A percentile compares a stretch with the other conserved stretches of the same genome.
phyloP scores from a whole-genome alignment of 371 early-diverging fungal species.

The Mortierella sp. region DNA sequence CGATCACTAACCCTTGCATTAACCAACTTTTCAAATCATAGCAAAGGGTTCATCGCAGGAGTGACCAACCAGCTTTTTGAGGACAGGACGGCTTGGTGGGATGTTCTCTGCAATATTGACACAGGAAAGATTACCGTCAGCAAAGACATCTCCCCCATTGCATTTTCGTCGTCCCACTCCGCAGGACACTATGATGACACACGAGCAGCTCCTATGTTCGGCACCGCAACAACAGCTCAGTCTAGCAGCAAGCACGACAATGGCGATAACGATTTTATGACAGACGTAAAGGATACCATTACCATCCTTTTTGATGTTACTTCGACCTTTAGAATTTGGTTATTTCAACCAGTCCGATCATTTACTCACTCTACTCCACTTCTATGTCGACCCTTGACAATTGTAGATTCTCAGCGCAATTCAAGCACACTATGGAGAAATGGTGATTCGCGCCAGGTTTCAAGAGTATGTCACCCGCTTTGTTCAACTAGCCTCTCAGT shows the following conservation, averaged over 20 bases:
- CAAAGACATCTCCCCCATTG: conserved; percentile 69
- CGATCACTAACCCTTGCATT: neutral
- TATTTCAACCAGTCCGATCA: neutral
- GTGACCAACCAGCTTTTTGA: conserved; percentile 96
- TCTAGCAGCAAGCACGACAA: conserved; percentile 51
- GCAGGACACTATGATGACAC: conserved; percentile 44
- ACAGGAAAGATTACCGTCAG: conserved; percentile 94
- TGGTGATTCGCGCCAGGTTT: conserved; percentile 88
- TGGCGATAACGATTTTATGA: conserved; percentile 74
- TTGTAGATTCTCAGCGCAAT: conserved; percentile 79
- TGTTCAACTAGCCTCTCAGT: conserved; percentile 83
- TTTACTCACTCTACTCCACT: neutral
- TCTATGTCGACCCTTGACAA: neutral
- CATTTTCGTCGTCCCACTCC: conserved; percentile 8
- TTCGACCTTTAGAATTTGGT: neutral
- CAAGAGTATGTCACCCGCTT: conserved; percentile 90
- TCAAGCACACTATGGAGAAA: conserved; percentile 89
- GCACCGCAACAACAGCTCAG: conserved; percentile 24
- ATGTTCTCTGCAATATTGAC: conserved; percentile 92
- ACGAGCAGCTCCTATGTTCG: conserved; percentile 24
- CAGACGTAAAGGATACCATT: conserved; percentile 62
- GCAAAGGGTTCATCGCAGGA: conserved; percentile 96
- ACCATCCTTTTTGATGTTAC: neutral
- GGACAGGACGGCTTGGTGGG: conserved; percentile 96
- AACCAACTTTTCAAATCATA: conserved; percentile 25